These are phyloP conservation scores for Viola odorata DNA, from an alignment of 345 rosid genomes.

Conservation along the genomic window DNA sequence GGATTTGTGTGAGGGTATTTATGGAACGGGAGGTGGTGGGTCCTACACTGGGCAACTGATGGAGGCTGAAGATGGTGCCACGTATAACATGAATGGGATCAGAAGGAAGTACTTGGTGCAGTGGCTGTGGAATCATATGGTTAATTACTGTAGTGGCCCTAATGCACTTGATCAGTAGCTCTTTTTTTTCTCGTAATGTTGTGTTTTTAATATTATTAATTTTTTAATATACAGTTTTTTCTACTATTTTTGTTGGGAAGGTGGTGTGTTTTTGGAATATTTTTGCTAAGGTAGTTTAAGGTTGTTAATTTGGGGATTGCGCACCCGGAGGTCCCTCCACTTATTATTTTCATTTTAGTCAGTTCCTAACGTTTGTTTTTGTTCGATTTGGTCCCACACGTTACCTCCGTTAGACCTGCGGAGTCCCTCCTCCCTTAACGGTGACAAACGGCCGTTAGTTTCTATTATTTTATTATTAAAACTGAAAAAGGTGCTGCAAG, in stretches of 20 bases:
- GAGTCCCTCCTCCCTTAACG: too few relatives aligned
- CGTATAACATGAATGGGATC: constrained; percentile 85
- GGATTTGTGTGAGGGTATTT: constrained; percentile 93
- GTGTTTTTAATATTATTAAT: neutral
- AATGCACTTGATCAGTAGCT: constrained; percentile 72
- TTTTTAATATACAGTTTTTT: neutral
- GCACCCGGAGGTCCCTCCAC: too few relatives aligned
- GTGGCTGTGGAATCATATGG: constrained; percentile 87
- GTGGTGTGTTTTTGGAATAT: constrained; percentile 7
- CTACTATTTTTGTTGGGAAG: neutral
- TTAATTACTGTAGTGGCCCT: constrained; percentile 88
- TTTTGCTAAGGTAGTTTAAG: constrained; percentile 24
- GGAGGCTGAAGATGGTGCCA: constrained; percentile 62
- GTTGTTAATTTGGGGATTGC: constrained; percentile 27
- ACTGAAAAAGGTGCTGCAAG: too few relatives aligned
- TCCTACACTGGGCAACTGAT: constrained; percentile 85
- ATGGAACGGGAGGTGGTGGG: constrained; percentile 97
- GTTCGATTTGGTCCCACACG: too few relatives aligned
- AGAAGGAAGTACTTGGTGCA: constrained; percentile 80
- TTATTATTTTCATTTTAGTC: too few relatives aligned
- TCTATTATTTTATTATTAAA: too few relatives aligned
- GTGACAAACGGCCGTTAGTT: too few relatives aligned
- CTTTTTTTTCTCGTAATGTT: neutral
- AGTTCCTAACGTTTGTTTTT: too few relatives aligned
- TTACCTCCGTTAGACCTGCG: too few relatives aligned